Percentiles rank a stretch among this genome's conserved stretches.
These are phyloP conservation scores for Suillus sp. DNA, from an alignment of 768 basidiomycete genomes.

Conservation along the genomic window DNA sequence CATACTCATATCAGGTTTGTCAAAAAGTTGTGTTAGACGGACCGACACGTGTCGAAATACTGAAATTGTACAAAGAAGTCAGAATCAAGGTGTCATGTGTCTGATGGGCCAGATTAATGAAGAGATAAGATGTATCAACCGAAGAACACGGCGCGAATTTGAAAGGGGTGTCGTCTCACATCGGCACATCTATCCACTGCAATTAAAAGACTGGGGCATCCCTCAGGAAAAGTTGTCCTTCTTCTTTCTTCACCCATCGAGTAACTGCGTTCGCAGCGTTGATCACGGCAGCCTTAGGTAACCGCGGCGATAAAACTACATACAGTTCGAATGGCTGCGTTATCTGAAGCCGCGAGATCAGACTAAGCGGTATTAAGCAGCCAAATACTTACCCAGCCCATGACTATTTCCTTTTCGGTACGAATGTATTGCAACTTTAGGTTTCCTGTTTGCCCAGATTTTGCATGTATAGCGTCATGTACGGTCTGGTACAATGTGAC, in stretches of 20 bases:
- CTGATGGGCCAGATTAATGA: background rate
- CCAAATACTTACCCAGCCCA: slow-evolving; percentile 82
- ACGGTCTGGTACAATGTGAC: slow-evolving; percentile 85
- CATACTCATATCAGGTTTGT: background rate
- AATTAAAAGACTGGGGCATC: slow-evolving; percentile 86
- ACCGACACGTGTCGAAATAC: background rate
- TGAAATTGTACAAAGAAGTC: background rate
- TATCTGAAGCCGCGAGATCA: slow-evolving; percentile 51
- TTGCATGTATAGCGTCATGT: slow-evolving; percentile 88
- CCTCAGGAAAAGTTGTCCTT: slow-evolving; percentile 74
- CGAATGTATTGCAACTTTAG: slow-evolving; percentile 87
- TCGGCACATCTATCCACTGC: background rate
- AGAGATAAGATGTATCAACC: background rate
- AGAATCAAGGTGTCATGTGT: background rate
- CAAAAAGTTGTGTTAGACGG: background rate
- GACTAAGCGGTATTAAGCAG: background rate
- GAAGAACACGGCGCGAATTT: background rate
- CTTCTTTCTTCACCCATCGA: slow-evolving; percentile 91
- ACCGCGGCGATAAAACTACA: slow-evolving; percentile 71
- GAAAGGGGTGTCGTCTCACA: background rate
- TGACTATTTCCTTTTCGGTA: slow-evolving; percentile 83
- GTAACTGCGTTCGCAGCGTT: slow-evolving; percentile 88
- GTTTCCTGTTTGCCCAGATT: slow-evolving; percentile 77
- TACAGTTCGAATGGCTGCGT: slow-evolving; percentile 95
- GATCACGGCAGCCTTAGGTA: slow-evolving; percentile 88